These are phyloP conservation scores for Penicillium samsonianum DNA, from an alignment of 495 filamentous ascomycete genomes.

Conservation along the genomic window DNA sequence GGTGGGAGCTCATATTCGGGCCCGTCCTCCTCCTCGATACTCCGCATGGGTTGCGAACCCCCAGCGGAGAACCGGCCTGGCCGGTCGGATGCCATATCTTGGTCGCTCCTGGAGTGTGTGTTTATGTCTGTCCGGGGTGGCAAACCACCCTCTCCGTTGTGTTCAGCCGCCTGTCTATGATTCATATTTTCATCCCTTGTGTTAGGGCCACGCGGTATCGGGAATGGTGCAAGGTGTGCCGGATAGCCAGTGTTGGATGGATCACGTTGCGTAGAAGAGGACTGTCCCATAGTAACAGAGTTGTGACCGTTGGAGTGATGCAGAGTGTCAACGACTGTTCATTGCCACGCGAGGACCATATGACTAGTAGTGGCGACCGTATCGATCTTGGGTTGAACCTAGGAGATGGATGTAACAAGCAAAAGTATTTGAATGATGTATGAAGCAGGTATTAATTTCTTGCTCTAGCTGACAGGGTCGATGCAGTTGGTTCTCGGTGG, in stretches of 20 bases:
- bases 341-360: slow-evolving; percentile 34
- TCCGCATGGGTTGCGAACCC: slow-evolving; percentile 33
- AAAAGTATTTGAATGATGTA: background rate
- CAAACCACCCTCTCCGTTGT: slow-evolving; percentile 26
- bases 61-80: slow-evolving; percentile 17
- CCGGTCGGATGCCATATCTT: slow-evolving; percentile 18
- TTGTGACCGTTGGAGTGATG: slow-evolving; percentile 16
- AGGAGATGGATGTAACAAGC: background rate
- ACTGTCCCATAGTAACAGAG: slow-evolving; percentile 52
- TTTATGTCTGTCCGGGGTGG: slow-evolving; percentile 25
- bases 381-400: background rate
- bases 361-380: slow-evolving; percentile 16
- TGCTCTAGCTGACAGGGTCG: background rate
- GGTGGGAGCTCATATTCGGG: slow-evolving; percentile 29
- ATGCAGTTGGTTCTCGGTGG: background rate
- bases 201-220: slow-evolving; percentile 25
- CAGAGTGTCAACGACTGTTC: slow-evolving; percentile 29
- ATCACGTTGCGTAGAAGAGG: slow-evolving; percentile 47
- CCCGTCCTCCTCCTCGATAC: slow-evolving; percentile 37
- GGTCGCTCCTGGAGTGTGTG: slow-evolving; percentile 13
- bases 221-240: slow-evolving; percentile 25
- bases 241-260: slow-evolving; percentile 31
- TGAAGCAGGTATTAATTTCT: background rate
- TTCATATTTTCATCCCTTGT: slow-evolving; percentile 48
- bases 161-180: slow-evolving; percentile 34